Percentiles rank a stretch among this genome's conserved stretches.
Evolutionary conservation across 371 early-diverging fungal genomes (phyloP).

Genomic region (Apophysomyces trapeziformis): DNA sequence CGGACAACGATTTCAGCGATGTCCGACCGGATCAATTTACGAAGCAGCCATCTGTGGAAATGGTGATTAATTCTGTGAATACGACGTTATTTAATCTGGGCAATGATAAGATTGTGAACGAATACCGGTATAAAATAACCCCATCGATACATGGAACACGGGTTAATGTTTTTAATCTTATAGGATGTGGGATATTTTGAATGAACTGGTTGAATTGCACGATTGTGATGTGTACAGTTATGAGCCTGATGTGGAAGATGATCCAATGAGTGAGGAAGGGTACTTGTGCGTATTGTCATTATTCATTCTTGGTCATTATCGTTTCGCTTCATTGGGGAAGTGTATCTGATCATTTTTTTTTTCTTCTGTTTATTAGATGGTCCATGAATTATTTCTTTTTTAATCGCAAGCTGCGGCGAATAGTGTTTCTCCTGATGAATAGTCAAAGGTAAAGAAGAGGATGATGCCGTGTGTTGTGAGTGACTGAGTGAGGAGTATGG

Average conservation of each 20-base stretch:
- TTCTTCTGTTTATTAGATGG: slow-evolving; percentile 59
- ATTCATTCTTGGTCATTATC: not conserved
- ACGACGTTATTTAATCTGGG: slow-evolving; percentile 81
- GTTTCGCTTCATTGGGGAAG: not conserved
- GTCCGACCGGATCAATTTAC: slow-evolving; percentile 83
- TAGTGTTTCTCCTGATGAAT: slow-evolving; percentile 83
- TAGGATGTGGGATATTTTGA: slow-evolving; percentile 78
- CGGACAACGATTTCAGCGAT: slow-evolving; percentile 93
- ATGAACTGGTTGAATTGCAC: slow-evolving; percentile 73
- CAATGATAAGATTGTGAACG: slow-evolving; percentile 54
- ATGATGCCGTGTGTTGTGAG: no score
- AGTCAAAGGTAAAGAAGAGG: slow-evolving; percentile 69
- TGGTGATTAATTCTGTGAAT: slow-evolving; percentile 80
- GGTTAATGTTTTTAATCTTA: not conserved
- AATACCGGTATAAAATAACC: slow-evolving; percentile 27
- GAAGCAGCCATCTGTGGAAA: slow-evolving; percentile 66
- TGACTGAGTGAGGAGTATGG: no score
- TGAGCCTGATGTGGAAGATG: slow-evolving; percentile 79
- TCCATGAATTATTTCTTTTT: slow-evolving; percentile 92
- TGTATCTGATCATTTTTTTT: not conserved
- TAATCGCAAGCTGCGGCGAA: slow-evolving; percentile 82
- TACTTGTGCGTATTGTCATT: slow-evolving; percentile 33
- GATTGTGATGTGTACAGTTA: slow-evolving; percentile 87
- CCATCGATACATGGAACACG: not conserved
- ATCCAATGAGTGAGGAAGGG: slow-evolving; percentile 82